Conservation (phyloP, 257 asterid genomes). For the Ehretia macrophylla region DNA sequence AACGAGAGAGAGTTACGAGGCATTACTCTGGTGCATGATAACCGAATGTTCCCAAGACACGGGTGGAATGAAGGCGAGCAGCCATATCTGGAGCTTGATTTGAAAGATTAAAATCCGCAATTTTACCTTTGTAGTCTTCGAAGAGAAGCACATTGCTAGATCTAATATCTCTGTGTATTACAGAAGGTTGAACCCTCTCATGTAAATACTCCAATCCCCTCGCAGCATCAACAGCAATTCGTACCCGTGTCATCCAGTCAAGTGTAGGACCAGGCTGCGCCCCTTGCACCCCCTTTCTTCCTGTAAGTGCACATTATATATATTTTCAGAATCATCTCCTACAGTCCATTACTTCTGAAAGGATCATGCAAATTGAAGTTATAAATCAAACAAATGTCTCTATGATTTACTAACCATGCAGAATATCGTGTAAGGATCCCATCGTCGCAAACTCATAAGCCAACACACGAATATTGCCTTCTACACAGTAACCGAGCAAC, state of each 20-base stretch:
- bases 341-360: background rate
- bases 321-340: background rate
- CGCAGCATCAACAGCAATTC: slow-evolving; percentile 95
- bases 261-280: slow-evolving; percentile 99
- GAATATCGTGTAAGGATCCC: slow-evolving; percentile 95
- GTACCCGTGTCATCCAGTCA: slow-evolving; percentile 93
- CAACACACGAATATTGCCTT: slow-evolving; percentile 82
- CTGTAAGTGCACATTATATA: slow-evolving; percentile 28
- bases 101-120: slow-evolving; percentile 93
- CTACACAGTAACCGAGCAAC: slow-evolving; percentile 87
- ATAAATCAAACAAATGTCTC: slow-evolving; percentile 2
- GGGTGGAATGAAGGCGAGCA: slow-evolving; percentile 96
- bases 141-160: slow-evolving; percentile 94
- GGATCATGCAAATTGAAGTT: background rate
- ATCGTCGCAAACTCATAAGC: slow-evolving; percentile 95
- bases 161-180: slow-evolving; percentile 92
- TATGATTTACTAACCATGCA: slow-evolving; percentile 61
- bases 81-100: slow-evolving; percentile 99
- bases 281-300: slow-evolving; percentile 96
- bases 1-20: slow-evolving; percentile 13
- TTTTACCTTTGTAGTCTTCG: slow-evolving; percentile 85
- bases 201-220: slow-evolving; percentile 95
- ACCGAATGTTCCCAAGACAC: slow-evolving; percentile 97
- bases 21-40: slow-evolving; percentile 98
- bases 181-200: slow-evolving; percentile 76